phyloP scores from a whole-genome alignment of 2,329 filamentous ascomycete genomes.

The Coniochaeta sp. region DNA sequence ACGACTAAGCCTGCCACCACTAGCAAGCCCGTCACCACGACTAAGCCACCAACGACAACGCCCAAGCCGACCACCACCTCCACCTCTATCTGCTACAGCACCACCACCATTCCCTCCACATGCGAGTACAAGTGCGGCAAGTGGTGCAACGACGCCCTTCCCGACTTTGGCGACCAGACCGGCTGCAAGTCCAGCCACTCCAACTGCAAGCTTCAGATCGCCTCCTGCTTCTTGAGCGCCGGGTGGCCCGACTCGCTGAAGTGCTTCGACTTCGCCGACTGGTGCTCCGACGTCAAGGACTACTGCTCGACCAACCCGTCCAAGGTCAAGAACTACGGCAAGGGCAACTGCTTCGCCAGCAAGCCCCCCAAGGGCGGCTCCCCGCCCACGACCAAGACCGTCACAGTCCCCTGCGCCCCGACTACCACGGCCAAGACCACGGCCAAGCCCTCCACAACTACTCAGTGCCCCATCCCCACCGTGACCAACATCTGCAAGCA shows the following conservation, averaged over 20 bases:
- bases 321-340: slow-evolving; percentile 25
- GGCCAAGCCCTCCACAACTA: slow-evolving; percentile 22
- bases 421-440: slow-evolving; percentile 15
- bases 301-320: slow-evolving; percentile 30
- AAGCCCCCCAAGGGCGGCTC: slow-evolving; percentile 30
- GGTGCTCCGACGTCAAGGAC: slow-evolving; percentile 37
- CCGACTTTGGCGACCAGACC: slow-evolving; percentile 35
- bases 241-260: slow-evolving; percentile 40
- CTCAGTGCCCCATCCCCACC: slow-evolving; percentile 33
- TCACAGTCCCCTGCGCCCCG: slow-evolving; percentile 23
- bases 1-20: slow-evolving; percentile 17
- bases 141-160: slow-evolving; percentile 33
- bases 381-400: slow-evolving; percentile 24
- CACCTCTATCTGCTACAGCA: slow-evolving; percentile 38
- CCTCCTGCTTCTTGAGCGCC: slow-evolving; percentile 44
- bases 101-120: slow-evolving; percentile 32
- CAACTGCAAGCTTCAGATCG: slow-evolving; percentile 38
- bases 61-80: slow-evolving; percentile 23
- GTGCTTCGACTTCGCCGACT: slow-evolving; percentile 43
- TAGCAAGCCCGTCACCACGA: slow-evolving; percentile 22
- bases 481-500: slow-evolving; percentile 47
- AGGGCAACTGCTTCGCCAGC: slow-evolving; percentile 34
- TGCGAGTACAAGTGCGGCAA: slow-evolving; percentile 50
- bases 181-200: slow-evolving; percentile 36
- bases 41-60: slow-evolving; percentile 12